A percentile compares a stretch with the other conserved stretches of the same genome.
Conservation (phyloP, 1,284 basidiomycete genomes). For the Marasmius tenuissimus region DNA sequence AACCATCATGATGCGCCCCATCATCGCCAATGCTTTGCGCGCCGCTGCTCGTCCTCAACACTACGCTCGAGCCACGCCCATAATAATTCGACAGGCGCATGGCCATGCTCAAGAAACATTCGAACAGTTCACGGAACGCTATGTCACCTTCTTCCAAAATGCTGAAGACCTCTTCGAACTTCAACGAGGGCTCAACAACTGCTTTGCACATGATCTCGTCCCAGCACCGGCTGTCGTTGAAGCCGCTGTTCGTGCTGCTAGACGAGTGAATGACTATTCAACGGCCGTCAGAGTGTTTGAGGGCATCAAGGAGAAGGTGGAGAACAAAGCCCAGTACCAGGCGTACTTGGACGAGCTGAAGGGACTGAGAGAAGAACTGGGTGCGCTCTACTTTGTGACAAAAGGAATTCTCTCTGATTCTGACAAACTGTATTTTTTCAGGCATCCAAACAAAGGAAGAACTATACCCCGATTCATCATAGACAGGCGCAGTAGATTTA, state of each 20-base stretch:
- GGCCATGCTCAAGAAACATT: conserved; percentile 87
- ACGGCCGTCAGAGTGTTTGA: conserved; percentile 96
- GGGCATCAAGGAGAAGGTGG: conserved; percentile 91
- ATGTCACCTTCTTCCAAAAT: conserved; percentile 89
- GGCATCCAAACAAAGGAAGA: background rate
- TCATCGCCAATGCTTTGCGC: conserved; percentile 7
- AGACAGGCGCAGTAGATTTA: background rate
- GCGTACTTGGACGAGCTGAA: conserved; percentile 88
- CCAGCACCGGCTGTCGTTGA: conserved; percentile 89
- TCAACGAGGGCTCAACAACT: conserved; percentile 98
- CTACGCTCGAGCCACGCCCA: conserved; percentile 24
- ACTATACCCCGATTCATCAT: background rate
- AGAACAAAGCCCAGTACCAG: conserved; percentile 93
- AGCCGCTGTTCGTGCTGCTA: conserved; percentile 85
- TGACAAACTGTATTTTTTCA: background rate
- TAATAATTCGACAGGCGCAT: conserved; percentile 48
- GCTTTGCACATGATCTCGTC: conserved; percentile 98
- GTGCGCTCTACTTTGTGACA: conserved; percentile 51
- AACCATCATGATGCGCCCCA: conserved; percentile 12
- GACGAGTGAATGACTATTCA: conserved; percentile 95
- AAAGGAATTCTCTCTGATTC: background rate
- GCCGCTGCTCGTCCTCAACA: conserved; percentile 10
- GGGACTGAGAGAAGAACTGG: conserved; percentile 84
- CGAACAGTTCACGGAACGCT: conserved; percentile 92
- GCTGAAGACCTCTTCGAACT: conserved; percentile 97